Evolutionary conservation across 2,329 filamentous ascomycete genomes (phyloP).

Genomic region (Neofusicoccum kwambonambiense): DNA sequence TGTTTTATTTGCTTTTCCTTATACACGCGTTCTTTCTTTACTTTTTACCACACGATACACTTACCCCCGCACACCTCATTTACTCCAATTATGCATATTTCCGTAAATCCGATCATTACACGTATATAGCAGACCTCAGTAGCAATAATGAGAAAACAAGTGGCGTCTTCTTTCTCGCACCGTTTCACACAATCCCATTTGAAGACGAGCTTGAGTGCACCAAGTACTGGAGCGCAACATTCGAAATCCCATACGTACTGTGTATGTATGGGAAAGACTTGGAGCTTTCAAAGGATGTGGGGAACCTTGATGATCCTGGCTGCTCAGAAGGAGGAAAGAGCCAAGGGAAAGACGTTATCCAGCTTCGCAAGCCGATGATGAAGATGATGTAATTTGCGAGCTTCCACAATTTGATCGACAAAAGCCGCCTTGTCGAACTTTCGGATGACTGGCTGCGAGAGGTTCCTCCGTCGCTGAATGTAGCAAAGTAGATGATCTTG

Average conservation of each 20-base stretch:
- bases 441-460: constrained; percentile 17
- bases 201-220: not conserved
- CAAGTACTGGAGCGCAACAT: constrained; percentile 3
- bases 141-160: too few relatives aligned
- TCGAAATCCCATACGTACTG: constrained; percentile 18
- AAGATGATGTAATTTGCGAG: not conserved
- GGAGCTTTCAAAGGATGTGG: fast-evolving
- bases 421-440: constrained; percentile 9
- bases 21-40: too few relatives aligned
- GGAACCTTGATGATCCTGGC: not conserved
- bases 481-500: too few relatives aligned
- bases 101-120: too few relatives aligned
- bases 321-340: not conserved
- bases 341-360: not conserved
- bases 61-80: too few relatives aligned
- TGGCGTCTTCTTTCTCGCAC: too few relatives aligned
- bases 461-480: not conserved
- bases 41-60: too few relatives aligned
- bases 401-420: not conserved
- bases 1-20: too few relatives aligned
- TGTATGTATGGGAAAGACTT: not conserved
- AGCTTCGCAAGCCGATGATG: not conserved
- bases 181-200: too few relatives aligned
- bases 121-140: too few relatives aligned
- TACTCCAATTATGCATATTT: too few relatives aligned